These are phyloP conservation scores for Boeremia exigua DNA, from an alignment of 2,329 filamentous ascomycete genomes.

Conservation along the genomic window DNA sequence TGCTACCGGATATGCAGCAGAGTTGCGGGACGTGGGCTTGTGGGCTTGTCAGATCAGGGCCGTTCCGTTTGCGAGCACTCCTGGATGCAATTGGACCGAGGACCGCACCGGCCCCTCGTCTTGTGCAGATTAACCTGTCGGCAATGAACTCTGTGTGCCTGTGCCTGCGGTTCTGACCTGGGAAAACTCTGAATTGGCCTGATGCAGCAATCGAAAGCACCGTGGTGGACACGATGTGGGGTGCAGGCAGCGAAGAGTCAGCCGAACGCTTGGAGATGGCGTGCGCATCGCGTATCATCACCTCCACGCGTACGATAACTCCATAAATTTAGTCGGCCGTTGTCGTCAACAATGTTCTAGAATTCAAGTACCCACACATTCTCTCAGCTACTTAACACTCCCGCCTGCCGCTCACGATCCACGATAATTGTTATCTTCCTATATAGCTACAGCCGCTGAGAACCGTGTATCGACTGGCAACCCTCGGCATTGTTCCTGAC, in stretches of 20 bases:
- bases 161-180: slow-evolving; percentile 14
- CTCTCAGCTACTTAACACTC: slow-evolving; percentile 34
- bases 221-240: slow-evolving; percentile 28
- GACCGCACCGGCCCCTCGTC: slow-evolving; percentile 6
- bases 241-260: slow-evolving; percentile 30
- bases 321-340: slow-evolving; percentile 27
- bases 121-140: slow-evolving; percentile 34
- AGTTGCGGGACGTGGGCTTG: slow-evolving; percentile 30
- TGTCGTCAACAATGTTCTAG: slow-evolving; percentile 38
- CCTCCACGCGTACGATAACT: slow-evolving; percentile 33
- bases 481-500: slow-evolving; percentile 36
- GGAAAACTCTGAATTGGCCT: slow-evolving; percentile 22
- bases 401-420: slow-evolving; percentile 18
- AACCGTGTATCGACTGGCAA: slow-evolving; percentile 41
- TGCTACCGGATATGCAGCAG: slow-evolving; percentile 17
- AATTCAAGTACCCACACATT: slow-evolving; percentile 24
- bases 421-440: slow-evolving; percentile 21
- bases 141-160: slow-evolving; percentile 13
- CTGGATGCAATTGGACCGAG: slow-evolving; percentile 31
- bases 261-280: slow-evolving; percentile 38
- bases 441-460: slow-evolving; percentile 32
- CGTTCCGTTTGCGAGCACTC: slow-evolving; percentile 14
- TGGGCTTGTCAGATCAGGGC: slow-evolving; percentile 21
- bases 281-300: slow-evolving; percentile 43
- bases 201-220: slow-evolving; percentile 19